Evolutionary conservation across 805 yeast genomes (phyloP).

Genomic region (Yarrowia yakushimensis): DNA sequence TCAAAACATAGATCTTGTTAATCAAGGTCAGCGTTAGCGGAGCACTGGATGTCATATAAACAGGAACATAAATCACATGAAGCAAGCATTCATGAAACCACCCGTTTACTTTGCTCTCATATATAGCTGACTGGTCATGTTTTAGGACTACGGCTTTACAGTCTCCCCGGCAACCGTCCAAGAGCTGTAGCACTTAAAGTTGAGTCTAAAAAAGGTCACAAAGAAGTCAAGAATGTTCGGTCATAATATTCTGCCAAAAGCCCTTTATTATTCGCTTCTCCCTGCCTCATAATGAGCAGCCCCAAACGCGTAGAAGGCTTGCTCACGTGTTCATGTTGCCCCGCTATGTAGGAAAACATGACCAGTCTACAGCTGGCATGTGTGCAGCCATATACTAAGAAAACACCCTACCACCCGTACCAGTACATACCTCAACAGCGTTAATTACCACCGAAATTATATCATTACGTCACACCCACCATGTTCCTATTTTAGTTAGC

Average conservation of each 20-base stretch:
- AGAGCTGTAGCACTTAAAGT: not conserved
- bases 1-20: conserved; percentile 8
- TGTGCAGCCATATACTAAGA: not conserved
- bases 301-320: not conserved
- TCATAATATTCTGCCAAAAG: not conserved
- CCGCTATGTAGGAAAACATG: not conserved
- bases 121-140: not conserved
- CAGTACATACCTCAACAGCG: not conserved
- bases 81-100: not conserved
- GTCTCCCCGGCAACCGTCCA: conserved; percentile 12
- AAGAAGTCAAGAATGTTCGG: conserved; percentile 4
- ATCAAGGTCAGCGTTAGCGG: not conserved
- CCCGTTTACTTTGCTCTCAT: not conserved
- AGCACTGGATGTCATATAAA: too few species aligned
- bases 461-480: not conserved
- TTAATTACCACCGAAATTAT: not conserved
- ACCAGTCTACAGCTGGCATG: not conserved
- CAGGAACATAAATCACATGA: not conserved
- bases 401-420: too few species aligned
- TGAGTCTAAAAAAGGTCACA: not conserved
- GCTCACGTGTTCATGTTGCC: not conserved
- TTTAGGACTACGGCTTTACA: not conserved
- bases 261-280: not conserved
- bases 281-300: not conserved
- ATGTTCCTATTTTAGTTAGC: conserved; percentile 28